Evolutionary conservation across 768 basidiomycete species (phyloP), one percentile per base, ranked within the genome.

Genomic region (Leucocoprinus leucothites): DNA sequence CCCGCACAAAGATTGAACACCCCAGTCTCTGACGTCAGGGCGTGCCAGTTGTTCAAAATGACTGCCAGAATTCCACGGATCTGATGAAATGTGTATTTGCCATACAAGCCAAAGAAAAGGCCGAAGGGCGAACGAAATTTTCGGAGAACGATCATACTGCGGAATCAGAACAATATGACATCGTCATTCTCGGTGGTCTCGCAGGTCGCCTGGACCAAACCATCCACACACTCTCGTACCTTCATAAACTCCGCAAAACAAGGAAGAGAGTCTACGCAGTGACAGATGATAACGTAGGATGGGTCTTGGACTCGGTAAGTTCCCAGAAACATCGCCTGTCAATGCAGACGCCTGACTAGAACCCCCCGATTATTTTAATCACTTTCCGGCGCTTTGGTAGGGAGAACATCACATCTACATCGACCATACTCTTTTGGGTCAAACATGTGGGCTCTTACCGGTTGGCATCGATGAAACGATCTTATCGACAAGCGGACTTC

Each of bases 171-270:
- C 72, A 85, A 76, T 82, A 85, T 60, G 83, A 87, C 47, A 76
- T 91, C 21, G 70, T 98, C 45, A 69, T 99, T 28, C 79, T 96
- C 1, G 95, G 97, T 4, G 95, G 97, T 0, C 74, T 99, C 2
- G 80, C 89, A 3, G 97, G 97, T 0, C 84, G 97, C 24, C 75
- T 99, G 3, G 97, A 99, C 68, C 97, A 99, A 63, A 97, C 94
- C 0, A 76, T 95, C 3, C 94, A 97, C 63, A 87, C 91, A 0
- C 78, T 99, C 9, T 90, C 94, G 2, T 81, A 87, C 46, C 71
- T 98, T 1, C 82, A 94, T 69, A 93, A 93, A 67, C 73, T 95
- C 19, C 83, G 91, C 42, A 80, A 76, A 61, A 70, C 61, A 1
- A 76, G 85, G 26, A 66, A 79, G 9, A 75, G 75, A 19, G 80